Conservation (phyloP, 495 filamentous ascomycete genomes). For the Neurospora sp. region DNA sequence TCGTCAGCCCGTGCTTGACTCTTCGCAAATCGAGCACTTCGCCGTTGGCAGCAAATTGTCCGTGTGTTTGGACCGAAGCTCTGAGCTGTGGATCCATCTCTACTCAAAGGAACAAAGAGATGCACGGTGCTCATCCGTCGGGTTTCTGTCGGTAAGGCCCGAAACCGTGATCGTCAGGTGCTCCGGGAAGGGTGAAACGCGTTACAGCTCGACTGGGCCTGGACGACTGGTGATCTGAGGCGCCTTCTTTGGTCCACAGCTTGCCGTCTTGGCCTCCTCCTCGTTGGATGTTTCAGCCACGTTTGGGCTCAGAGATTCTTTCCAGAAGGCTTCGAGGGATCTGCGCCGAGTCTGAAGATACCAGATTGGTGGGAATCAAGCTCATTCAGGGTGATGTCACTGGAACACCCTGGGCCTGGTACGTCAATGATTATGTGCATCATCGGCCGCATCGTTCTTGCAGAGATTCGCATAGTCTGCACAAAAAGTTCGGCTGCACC, state of each 20-base stretch:
- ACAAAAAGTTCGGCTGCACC: constrained; percentile 11
- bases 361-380: neutral
- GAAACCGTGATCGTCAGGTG: neutral
- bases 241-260: neutral
- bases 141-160: neutral
- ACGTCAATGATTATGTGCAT: constrained; percentile 9
- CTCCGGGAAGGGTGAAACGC: neutral
- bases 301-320: neutral
- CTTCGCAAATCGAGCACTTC: neutral
- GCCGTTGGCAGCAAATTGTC: neutral
- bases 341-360: neutral
- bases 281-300: neutral
- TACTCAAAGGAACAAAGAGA: neutral
- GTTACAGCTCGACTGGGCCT: neutral
- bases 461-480: constrained; percentile 1
- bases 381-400: constrained; percentile 8
- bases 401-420: constrained; percentile 8
- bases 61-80: neutral
- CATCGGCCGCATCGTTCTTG: constrained; percentile 2
- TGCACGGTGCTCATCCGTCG: neutral
- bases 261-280: neutral
- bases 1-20: neutral
- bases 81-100: neutral
- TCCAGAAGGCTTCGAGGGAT: neutral
- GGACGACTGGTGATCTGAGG: neutral